phyloP scores from a whole-genome alignment of 2,329 filamentous ascomycete species.

The Zymoseptoria passerinii region DNA sequence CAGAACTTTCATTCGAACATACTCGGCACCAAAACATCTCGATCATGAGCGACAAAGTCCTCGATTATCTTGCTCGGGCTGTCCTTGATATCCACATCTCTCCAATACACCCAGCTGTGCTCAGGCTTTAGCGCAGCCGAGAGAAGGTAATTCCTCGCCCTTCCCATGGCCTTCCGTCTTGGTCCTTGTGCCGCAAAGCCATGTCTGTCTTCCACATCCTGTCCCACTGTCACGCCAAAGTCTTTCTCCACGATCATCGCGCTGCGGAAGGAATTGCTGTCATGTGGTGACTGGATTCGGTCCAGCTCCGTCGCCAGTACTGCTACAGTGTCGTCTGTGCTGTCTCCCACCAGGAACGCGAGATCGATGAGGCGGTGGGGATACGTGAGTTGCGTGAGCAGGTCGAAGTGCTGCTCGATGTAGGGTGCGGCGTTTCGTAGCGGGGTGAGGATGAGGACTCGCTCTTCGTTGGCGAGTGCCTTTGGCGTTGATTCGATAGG shows the following conservation, averaged over 20 bases:
- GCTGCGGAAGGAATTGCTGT: conserved; percentile 77
- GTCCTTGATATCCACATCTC: conserved; percentile 92
- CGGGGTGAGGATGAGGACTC: conserved; percentile 83
- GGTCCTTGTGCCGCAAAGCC: conserved; percentile 81
- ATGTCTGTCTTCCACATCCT: conserved; percentile 76
- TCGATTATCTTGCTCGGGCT: conserved; percentile 81
- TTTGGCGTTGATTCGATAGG: conserved; percentile 70
- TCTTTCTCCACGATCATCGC: conserved; percentile 84
- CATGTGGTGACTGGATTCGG: conserved; percentile 68
- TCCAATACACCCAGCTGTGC: conserved; percentile 98
- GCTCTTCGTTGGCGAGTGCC: conserved; percentile 72
- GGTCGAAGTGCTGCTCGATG: conserved; percentile 85
- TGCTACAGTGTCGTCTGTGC: conserved; percentile 83
- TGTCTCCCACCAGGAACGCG: conserved; percentile 89
- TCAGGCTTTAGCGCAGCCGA: conserved; percentile 78
- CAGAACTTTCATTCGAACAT: conserved; percentile 35
- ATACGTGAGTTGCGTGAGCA: conserved; percentile 81
- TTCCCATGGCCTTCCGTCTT: conserved; percentile 80
- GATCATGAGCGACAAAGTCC: conserved; percentile 90
- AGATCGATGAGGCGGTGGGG: conserved; percentile 93
- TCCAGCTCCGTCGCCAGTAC: conserved; percentile 77
- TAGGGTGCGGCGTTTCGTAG: conserved; percentile 79
- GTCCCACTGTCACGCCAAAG: conserved; percentile 67
- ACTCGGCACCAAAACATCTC: conserved; percentile 92
- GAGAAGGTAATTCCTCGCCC: conserved; percentile 85